Base-by-base conservation (phyloP, 768 basidiomycete species). In the Lactarius pseudohatsudake region DNA sequence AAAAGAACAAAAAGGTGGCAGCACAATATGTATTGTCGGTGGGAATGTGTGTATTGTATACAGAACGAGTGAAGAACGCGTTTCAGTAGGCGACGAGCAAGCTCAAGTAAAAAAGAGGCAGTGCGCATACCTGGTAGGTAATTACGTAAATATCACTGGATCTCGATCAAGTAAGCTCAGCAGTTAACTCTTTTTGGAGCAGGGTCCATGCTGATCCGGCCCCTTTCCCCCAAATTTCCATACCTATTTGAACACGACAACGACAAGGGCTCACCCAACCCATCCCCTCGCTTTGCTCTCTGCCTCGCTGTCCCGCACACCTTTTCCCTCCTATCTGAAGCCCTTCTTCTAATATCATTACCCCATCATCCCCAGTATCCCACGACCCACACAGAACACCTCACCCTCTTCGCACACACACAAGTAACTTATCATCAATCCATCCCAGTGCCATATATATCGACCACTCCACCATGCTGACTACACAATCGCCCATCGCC, bases 391-490 rank as follows among this genome's bases (percentile, higher is more conserved):
- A 20, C 32, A 34, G 28, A 28, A 18, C 55, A 32, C 9, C 41
- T 50, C 56, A 43, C 34, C 8, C 9, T n/a, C 16, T 4, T 3
- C 55, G 7, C 55, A 15, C 32, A 1, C 16, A 30, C 32, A 56
- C 57, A 58, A 58, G 36, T 58, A 58, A 58, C 32, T 58, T 58
- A 58, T 58, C 57, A n/a, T n/a, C 32, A 28, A 54, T 18, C 65
- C 41, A 50, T 9, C 41, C 30, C 26, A 54, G 16, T 36, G 13
- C 55, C 55, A 41, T 43, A 64, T 41, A 64, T 64, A 32, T 64
- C 56, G 18, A 26, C 43, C 26, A 58, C 22, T 11, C 13, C 26
- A 68, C 30, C 58, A 71, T 71, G 70, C 70, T 71, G 59, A 65
- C 64, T 10, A 70, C 70, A 4, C 70, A 69, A 61, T 32, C 64